Percentiles rank a stretch among this genome's conserved stretches.
Evolutionary conservation across 2,329 filamentous ascomycete species (phyloP).

Genomic region (Exophiala phaeomuriformis): DNA sequence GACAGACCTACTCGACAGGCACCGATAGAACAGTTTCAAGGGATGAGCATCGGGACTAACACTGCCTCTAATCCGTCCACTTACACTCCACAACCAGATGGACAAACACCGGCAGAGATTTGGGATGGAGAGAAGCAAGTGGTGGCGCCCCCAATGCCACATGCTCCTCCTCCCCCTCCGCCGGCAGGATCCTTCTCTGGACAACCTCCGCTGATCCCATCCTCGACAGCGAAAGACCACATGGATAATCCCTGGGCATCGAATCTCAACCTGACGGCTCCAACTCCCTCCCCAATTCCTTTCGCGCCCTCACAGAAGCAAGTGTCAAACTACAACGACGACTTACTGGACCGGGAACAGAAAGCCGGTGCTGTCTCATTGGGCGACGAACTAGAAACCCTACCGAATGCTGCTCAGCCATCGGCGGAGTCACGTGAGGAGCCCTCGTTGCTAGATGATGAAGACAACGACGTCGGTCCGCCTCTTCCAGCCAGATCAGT

Average conservation of each 20-base stretch:
- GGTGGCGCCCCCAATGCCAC: conserved; percentile 14
- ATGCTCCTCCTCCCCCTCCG: conserved; percentile 19
- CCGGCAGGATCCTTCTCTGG: conserved; percentile 12
- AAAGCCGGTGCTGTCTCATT: conserved; percentile 16
- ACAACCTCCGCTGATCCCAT: conserved; percentile 19
- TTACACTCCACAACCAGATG: neutral
- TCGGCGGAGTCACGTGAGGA: conserved; percentile 3
- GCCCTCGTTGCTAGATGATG: conserved; percentile 21
- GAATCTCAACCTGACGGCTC: conserved; percentile 2
- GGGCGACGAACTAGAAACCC: conserved; percentile 13
- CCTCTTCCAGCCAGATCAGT: conserved; percentile 11
- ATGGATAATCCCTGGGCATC: conserved; percentile 24
- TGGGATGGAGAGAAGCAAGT: conserved; percentile 6
- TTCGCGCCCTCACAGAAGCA: conserved; percentile 22
- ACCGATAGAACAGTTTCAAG: conserved; percentile 4
- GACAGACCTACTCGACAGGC: conserved; percentile 5
- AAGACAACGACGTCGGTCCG: conserved; percentile 18
- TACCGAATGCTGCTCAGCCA: conserved; percentile 11
- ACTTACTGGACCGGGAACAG: conserved; percentile 22
- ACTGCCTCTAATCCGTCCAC: neutral
- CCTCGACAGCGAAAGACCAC: conserved; percentile 10
- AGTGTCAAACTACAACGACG: conserved; percentile 17
- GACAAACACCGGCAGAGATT: conserved; percentile 2
- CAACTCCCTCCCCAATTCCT: conserved; percentile 18
- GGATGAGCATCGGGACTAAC: conserved; percentile 1